A percentile compares a stretch with the other conserved stretches of the same genome.
phyloP scores from a whole-genome alignment of 2,329 filamentous ascomycete genomes.

The Ceratocystiopsis minuta region DNA sequence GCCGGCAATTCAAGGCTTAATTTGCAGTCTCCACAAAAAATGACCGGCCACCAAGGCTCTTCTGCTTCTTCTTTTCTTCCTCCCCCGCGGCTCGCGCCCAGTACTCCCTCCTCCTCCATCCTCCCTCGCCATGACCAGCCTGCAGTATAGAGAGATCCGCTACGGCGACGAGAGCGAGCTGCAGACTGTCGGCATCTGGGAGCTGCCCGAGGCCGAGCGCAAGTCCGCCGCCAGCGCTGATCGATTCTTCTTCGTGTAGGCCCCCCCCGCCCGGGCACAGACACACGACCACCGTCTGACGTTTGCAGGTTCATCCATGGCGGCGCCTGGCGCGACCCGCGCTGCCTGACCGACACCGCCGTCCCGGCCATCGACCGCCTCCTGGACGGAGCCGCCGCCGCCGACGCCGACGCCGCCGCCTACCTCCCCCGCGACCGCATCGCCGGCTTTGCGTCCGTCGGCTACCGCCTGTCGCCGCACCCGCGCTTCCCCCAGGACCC shows the following conservation, averaged over 20 bases:
- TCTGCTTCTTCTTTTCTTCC: too few species aligned
- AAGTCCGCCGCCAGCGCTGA: conserved; percentile 4
- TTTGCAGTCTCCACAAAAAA: too few species aligned
- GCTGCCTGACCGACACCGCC: conserved; percentile 27
- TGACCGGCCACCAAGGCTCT: too few species aligned
- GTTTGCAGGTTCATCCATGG: conserved; percentile 34
- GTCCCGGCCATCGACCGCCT: conserved; percentile 15
- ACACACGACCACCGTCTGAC: too few species aligned
- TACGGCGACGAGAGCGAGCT: conserved; percentile 21
- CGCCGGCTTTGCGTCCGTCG: conserved; percentile 44
- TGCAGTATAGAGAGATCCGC: conserved; percentile 18
- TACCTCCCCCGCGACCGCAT: conserved; percentile 29
- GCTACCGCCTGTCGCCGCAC: conserved; percentile 43
- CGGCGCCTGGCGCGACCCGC: conserved; percentile 45
- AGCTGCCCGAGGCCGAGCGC: conserved; percentile 11
- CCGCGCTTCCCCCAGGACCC: conserved; percentile 28
- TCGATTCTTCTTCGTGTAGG: conserved; percentile 22
- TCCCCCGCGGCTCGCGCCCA: too few species aligned
- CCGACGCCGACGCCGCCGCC: conserved; percentile 26
- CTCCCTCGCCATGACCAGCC: conserved; percentile 4
- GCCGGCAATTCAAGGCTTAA: too few species aligned
- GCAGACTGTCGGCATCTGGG: conserved; percentile 29
- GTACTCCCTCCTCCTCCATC: too few species aligned
- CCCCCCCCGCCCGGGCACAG: too few species aligned
- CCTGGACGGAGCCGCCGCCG: conserved; percentile 3